phyloP scores from a whole-genome alignment of 1,139 yeast genomes.

The Saccharomyces hybrid region DNA sequence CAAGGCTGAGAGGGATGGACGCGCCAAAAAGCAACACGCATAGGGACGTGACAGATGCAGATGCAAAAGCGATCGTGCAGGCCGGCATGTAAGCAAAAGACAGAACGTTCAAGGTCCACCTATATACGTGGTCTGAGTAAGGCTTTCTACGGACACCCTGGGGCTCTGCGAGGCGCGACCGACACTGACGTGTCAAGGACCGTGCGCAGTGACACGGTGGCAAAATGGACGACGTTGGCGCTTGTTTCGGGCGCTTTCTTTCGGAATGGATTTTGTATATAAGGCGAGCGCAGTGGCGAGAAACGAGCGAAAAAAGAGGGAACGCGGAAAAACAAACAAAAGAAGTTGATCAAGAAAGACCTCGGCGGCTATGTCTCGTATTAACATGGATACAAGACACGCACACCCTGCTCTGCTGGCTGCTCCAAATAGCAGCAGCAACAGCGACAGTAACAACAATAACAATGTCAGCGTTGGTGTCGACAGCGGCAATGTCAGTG shows the following conservation, averaged over 20 bases:
- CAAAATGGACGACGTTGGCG: constrained; percentile 1
- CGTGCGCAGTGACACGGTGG: background rate
- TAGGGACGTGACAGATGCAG: too few relatives aligned
- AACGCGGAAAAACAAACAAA: background rate
- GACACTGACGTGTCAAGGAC: background rate
- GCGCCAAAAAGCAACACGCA: background rate
- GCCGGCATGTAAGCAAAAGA: too few relatives aligned
- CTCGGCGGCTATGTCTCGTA: constrained; percentile 1
- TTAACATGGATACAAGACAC: background rate
- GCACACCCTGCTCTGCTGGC: background rate
- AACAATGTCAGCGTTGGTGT: background rate
- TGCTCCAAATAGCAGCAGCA: background rate
- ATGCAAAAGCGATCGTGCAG: too few relatives aligned
- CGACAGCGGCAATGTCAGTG: background rate
- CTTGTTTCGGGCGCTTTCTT: background rate
- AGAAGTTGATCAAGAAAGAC: background rate
- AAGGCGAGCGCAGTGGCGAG: background rate
- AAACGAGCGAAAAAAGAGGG: background rate
- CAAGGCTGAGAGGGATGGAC: background rate
- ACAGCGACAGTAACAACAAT: background rate
- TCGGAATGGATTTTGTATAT: background rate
- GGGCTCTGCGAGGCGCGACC: background rate
- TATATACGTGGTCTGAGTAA: too few relatives aligned
- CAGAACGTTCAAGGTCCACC: too few relatives aligned
- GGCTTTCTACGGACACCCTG: too few relatives aligned